phyloP scores from a whole-genome alignment of 148 eudicot genomes.

The Camellia granthamiana region DNA sequence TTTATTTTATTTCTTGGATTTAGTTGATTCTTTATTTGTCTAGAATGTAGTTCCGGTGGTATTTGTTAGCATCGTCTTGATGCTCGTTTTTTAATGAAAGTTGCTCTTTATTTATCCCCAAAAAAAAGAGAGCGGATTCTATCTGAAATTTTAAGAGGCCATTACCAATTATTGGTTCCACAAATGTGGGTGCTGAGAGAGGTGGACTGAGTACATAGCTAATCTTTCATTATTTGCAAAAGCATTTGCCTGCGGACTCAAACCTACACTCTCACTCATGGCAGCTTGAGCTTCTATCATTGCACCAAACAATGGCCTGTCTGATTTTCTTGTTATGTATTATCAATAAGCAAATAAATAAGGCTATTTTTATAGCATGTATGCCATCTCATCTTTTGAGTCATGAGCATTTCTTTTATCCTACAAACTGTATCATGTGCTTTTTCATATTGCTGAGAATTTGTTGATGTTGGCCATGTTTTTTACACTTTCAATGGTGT shows the following conservation, averaged over 20 bases:
- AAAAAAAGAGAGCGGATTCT: neutral
- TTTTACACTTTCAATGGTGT: neutral
- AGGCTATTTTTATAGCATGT: neutral
- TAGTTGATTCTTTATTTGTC: no score
- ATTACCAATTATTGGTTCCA: neutral
- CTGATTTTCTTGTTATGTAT: neutral
- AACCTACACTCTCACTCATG: neutral
- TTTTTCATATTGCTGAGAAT: neutral
- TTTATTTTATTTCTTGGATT: no score
- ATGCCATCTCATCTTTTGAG: neutral
- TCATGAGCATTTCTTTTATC: neutral
- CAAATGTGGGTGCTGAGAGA: conserved; percentile 3
- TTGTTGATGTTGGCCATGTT: neutral
- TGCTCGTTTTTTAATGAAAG: no score
- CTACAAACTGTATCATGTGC: neutral
- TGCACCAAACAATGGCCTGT: conserved; percentile 8
- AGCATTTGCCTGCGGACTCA: neutral
- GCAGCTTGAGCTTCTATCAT: neutral
- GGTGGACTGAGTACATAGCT: neutral
- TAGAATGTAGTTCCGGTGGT: no score
- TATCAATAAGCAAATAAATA: neutral
- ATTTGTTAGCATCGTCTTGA: no score
- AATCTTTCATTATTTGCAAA: neutral
- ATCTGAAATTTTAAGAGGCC: neutral
- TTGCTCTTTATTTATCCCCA: no score